Base-by-base conservation (phyloP, 2,329 filamentous ascomycete genomes). In the Neurospora crassa region DNA sequence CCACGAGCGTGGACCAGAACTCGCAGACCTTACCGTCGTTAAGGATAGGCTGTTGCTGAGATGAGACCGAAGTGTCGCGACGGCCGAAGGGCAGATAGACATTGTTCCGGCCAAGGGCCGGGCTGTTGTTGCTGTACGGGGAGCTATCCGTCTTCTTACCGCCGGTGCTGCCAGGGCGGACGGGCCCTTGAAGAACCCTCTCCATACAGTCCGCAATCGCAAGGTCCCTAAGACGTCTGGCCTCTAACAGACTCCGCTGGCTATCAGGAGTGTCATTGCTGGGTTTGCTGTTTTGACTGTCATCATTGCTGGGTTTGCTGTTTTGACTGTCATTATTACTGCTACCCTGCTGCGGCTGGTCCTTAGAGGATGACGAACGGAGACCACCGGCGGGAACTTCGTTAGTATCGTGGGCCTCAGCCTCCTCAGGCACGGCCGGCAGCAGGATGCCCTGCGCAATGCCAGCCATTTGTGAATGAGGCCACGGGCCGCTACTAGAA, bases 1-100 rank as follows among this genome's bases (percentile, higher is more conserved):
- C 82, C 0, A 90, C 89, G 42, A 97, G 83, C 45, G 88, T 84
- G 0, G 84, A 79, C 71, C 93, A 85, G 70, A 96, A 86, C 7
- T 83, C 79, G 1, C 83, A 80, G 34, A 93, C 83, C 40, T 87
- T 83, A 0, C 77, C 77, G 14, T 86, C 84, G 40, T 84, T 79
- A 3, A 85, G 74, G 45, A 86, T 80, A 24, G 85, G 80, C 41
- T 83, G 81, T 41, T 83, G 81, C 42, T 84, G 84, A 14, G 84
- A 85, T 2, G 81, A 81, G 37, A 34, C 71, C 40, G 59, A 59
- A 16, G 29, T n/a, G 37, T 68, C 41, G 41, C 42, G 67, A 18
- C 24, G 14, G 42, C 59, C 67, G 71, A 40, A 69, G 70, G 47
- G 67, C 6, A 67, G 42, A 40, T 40, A 63, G 34, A 72, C 71